Conservation (phyloP, 2,329 filamentous ascomycete species). For the Alternaria longipes region DNA sequence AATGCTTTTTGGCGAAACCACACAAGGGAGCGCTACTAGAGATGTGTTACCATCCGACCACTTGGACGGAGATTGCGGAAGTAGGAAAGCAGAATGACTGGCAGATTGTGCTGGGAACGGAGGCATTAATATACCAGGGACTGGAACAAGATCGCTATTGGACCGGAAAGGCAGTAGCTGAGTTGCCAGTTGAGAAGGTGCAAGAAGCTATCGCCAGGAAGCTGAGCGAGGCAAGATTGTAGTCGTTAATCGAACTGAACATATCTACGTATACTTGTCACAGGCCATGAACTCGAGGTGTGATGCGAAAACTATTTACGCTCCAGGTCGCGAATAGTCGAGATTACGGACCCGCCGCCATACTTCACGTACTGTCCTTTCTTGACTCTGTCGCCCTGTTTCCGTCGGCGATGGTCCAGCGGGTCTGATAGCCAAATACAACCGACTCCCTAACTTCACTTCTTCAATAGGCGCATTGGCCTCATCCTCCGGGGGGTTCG, state of each 20-base stretch:
- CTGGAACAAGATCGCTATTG: slow-evolving; percentile 71
- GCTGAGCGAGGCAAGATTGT: slow-evolving; percentile 38
- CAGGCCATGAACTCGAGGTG: background rate
- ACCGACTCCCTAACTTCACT: slow-evolving; percentile 69
- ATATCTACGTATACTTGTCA: background rate
- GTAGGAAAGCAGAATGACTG: slow-evolving; percentile 70
- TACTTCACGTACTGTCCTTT: slow-evolving; percentile 74
- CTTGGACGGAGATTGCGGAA: slow-evolving; percentile 69
- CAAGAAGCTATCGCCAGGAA: slow-evolving; percentile 61
- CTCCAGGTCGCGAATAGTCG: slow-evolving; percentile 73
- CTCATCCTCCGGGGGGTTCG: slow-evolving; percentile 71
- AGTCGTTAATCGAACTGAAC: slow-evolving; percentile 9
- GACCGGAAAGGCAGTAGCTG: slow-evolving; percentile 68
- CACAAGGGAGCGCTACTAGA: slow-evolving; percentile 76
- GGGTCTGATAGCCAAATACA: slow-evolving; percentile 76
- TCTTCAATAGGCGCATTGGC: slow-evolving; percentile 66
- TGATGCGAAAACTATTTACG: slow-evolving; percentile 18
- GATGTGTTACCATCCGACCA: slow-evolving; percentile 83
- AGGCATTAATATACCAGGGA: slow-evolving; percentile 80
- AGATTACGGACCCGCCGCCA: slow-evolving; percentile 74
- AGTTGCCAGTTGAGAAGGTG: slow-evolving; percentile 68
- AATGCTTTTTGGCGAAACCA: slow-evolving; percentile 59
- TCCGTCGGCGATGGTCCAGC: slow-evolving; percentile 70
- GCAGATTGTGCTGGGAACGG: slow-evolving; percentile 78
- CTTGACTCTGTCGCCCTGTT: slow-evolving; percentile 72